Evolutionary conservation across 352 stramenopile species (phyloP), one percentile per base, ranked within the genome.

Genomic region (Phytopythium helicoides): DNA sequence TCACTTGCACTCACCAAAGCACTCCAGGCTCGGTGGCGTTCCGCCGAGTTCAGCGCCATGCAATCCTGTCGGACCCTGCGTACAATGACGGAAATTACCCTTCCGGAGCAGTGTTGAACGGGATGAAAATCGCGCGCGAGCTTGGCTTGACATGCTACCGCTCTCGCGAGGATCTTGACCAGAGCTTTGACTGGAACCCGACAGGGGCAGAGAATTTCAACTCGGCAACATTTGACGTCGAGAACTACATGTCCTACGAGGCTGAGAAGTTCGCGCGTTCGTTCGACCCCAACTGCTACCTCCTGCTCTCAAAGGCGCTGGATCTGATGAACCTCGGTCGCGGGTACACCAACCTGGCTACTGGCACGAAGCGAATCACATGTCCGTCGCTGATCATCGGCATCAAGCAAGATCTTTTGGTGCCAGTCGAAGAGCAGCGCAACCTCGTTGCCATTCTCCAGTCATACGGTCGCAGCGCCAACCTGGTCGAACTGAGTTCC

Each of bases 181-280:
- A 66, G 3, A 69, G 84, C 4, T 96, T 96, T 55, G 78, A 95
- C 62, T 96, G 86, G 87, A 85, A 91, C 45, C 85, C 85, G 0
- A 89, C 70, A 3, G 81, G 79, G 2, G 62, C 64, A 11, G 73
- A 73, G 59, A 69, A 92, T 34, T 92, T 92, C 49, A 85, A 80
- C 52, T 66, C 71, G 15, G 54, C 75, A 14, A 94, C 82, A 12
- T 96, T 96, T 39, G 87, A 96, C 26, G 84, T 96, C 1, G 87
- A 96, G 66, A 86, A 70, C 47, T 96, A 96, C 76, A 92, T 96
- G 84, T 75, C 91, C 51, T 92, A 96, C 67, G 80, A 96, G 57
- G 86, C 78, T 33, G 77, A 62, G 54, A 94, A 94, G 58, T 96
- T 96, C 48, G 84, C 85, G 23, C 81, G 81, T 8, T 54, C 81